These are phyloP conservation scores for Nemania serpens DNA, from an alignment of 2,329 filamentous ascomycete genomes.

Conservation along the genomic window DNA sequence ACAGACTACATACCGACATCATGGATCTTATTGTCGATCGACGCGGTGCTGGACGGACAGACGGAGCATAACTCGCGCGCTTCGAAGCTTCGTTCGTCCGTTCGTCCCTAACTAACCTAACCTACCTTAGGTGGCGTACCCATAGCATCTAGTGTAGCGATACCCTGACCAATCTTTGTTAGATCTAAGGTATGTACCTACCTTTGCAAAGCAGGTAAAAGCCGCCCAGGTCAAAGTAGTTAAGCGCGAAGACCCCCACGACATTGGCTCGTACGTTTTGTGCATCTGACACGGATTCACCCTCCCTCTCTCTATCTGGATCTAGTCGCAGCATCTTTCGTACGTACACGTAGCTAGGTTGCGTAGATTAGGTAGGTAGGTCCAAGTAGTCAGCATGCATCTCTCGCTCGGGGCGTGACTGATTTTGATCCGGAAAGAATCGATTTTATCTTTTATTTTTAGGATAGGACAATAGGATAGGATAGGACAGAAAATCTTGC, in stretches of 20 bases:
- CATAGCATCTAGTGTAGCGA: too few relatives aligned
- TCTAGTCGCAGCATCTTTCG: conserved; percentile 8
- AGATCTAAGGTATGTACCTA: background rate
- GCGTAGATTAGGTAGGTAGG: background rate
- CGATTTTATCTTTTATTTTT: too few relatives aligned
- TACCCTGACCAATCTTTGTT: conserved; percentile 3
- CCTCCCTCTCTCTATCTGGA: too few relatives aligned
- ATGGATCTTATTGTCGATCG: too few relatives aligned
- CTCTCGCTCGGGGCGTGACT: background rate
- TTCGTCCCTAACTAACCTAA: too few relatives aligned
- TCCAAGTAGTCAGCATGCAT: background rate
- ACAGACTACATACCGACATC: too few relatives aligned
- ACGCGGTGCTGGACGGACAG: background rate
- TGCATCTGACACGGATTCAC: conserved; percentile 21
- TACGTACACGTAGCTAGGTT: background rate
- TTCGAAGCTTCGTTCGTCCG: background rate
- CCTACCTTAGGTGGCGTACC: too few relatives aligned
- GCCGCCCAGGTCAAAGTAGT: too few relatives aligned
- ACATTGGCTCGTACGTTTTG: conserved; percentile 9
- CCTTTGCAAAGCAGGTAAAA: too few relatives aligned
- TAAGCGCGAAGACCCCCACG: conserved; percentile 12
- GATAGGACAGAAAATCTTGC: too few relatives aligned
- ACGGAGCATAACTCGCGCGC: background rate
- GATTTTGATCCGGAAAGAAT: background rate
- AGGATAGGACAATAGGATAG: too few relatives aligned